These are phyloP conservation scores for Bolboschoenus planiculmis DNA, from an alignment of 176 grass and related monocot species.

Conservation along the genomic window DNA sequence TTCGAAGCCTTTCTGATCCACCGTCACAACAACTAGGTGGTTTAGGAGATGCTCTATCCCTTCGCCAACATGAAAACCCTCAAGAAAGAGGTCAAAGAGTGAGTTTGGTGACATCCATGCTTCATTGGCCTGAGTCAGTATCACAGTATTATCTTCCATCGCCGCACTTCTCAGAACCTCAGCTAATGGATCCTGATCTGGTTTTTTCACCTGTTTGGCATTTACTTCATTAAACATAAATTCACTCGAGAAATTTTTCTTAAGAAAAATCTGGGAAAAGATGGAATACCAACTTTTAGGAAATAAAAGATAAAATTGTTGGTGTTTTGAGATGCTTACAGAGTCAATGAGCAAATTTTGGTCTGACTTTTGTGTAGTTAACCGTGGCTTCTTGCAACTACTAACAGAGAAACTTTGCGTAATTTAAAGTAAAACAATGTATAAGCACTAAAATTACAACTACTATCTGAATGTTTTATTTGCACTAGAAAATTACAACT, in stretches of 20 bases:
- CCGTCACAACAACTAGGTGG: constrained; percentile 50
- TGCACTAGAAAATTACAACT: not conserved
- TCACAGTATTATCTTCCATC: constrained; percentile 51
- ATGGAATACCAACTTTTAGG: not conserved
- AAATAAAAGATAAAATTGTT: not conserved
- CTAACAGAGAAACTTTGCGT: not conserved
- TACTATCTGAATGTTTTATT: not conserved
- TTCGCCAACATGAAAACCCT: constrained; percentile 52
- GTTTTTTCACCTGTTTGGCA: constrained; percentile 1
- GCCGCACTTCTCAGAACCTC: constrained; percentile 34
- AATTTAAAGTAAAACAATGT: not conserved
- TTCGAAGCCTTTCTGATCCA: constrained; percentile 36
- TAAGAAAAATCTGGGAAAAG: not conserved
- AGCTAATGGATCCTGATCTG: constrained; percentile 20
- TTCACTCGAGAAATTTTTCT: not conserved
- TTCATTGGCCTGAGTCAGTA: constrained; percentile 54
- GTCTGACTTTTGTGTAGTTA: not conserved
- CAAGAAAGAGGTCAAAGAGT: constrained; percentile 58
- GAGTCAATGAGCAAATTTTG: not conserved
- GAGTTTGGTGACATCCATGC: constrained; percentile 51
- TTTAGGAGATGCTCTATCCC: constrained; percentile 33
- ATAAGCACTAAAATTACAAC: not conserved
- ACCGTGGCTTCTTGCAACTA: not conserved
- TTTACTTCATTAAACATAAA: not conserved
- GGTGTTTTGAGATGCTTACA: not conserved